A percentile compares a stretch with the other conserved stretches of the same genome.
Conservation (phyloP, 352 stramenopile species). For the Phytopythium aichiense region DNA sequence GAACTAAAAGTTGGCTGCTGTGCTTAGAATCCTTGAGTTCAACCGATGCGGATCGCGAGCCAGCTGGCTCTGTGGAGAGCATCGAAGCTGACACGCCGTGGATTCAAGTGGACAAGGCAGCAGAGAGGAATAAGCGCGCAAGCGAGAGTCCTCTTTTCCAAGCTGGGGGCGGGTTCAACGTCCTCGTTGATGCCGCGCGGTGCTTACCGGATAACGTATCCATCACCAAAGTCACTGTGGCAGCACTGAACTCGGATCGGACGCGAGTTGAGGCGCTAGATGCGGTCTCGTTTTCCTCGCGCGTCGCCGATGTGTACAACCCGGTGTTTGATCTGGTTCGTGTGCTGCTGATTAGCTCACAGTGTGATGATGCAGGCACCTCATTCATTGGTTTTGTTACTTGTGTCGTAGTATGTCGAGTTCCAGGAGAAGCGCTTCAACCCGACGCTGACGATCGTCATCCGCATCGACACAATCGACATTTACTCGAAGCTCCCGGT, state of each 20-base stretch:
- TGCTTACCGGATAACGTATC: constrained; percentile 70
- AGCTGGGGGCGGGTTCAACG: constrained; percentile 68
- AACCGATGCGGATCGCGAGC: not conserved
- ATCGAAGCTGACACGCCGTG: constrained; percentile 13
- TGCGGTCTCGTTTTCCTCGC: constrained; percentile 18
- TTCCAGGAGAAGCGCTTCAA: constrained; percentile 76
- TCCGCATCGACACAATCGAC: constrained; percentile 84
- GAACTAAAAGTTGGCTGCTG: not conserved
- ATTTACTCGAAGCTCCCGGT: constrained; percentile 33
- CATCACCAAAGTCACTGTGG: constrained; percentile 68
- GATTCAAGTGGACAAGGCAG: constrained; percentile 36
- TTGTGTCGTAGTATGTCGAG: constrained; percentile 49
- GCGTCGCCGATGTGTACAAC: constrained; percentile 25
- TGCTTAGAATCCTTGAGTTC: not conserved
- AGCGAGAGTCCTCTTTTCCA: constrained; percentile 39
- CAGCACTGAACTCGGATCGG: constrained; percentile 49
- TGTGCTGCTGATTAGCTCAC: not conserved
- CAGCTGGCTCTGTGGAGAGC: not conserved
- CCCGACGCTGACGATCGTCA: constrained; percentile 74
- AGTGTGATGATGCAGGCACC: not conserved
- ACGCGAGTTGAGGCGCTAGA: constrained; percentile 29
- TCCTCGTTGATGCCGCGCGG: constrained; percentile 73
- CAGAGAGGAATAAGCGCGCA: constrained; percentile 20
- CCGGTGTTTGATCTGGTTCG: constrained; percentile 54
- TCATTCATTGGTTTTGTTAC: constrained; percentile 1